These are phyloP conservation scores for Epichloe brachyelytri DNA, from an alignment of 2,329 filamentous ascomycete species.

Conservation along the genomic window DNA sequence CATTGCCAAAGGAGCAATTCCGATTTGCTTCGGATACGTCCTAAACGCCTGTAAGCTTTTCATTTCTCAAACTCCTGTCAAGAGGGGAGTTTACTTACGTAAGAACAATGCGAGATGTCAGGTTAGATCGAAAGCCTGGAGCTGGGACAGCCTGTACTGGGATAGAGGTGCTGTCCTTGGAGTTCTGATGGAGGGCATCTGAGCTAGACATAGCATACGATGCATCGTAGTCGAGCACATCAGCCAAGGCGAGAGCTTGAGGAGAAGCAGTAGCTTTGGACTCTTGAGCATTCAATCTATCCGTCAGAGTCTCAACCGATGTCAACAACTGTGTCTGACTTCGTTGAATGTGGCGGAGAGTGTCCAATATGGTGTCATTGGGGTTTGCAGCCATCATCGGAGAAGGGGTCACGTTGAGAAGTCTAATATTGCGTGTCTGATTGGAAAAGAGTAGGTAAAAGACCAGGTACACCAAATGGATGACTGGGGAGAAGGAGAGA, in stretches of 20 bases:
- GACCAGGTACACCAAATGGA: background rate
- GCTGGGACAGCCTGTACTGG: slow-evolving; percentile 6
- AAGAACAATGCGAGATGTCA: slow-evolving; percentile 42
- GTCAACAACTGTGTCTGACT: slow-evolving; percentile 28
- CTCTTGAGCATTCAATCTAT: slow-evolving; percentile 13
- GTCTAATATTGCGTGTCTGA: no score
- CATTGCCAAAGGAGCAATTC: slow-evolving; percentile 81
- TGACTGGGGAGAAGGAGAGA: background rate
- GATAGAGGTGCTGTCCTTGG: background rate
- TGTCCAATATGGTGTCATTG: slow-evolving; percentile 13
- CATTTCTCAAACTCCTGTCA: background rate
- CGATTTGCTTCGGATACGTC: slow-evolving; percentile 87
- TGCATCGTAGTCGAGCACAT: background rate
- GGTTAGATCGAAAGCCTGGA: slow-evolving; percentile 27
- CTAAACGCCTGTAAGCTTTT: slow-evolving; percentile 18
- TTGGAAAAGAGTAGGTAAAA: background rate
- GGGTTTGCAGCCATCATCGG: background rate
- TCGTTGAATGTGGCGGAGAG: slow-evolving; percentile 28
- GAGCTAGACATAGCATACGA: background rate
- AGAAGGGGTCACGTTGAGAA: background rate
- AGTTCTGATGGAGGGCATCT: background rate
- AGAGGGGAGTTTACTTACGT: slow-evolving; percentile 28
- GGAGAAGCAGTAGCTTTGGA: slow-evolving; percentile 5
- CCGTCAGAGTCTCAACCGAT: slow-evolving; percentile 26
- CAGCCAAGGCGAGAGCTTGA: background rate